phyloP scores from a whole-genome alignment of 2,329 filamentous ascomycete species.

The Chrysoporthe puriensis region DNA sequence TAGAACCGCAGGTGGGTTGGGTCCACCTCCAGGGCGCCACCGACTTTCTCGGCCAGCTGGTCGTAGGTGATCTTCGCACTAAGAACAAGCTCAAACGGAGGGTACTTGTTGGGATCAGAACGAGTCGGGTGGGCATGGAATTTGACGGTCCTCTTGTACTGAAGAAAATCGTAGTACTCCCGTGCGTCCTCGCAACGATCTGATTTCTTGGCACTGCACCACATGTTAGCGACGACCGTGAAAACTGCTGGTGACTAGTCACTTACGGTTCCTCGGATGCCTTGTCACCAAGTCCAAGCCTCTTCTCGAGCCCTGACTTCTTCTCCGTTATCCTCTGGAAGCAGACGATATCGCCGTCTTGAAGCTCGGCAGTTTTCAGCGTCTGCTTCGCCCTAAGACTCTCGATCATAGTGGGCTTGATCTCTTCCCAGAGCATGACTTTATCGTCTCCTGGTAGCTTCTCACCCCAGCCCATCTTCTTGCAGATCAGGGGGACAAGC shows the following conservation, averaged over 20 bases:
- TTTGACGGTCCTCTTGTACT: constrained; percentile 78
- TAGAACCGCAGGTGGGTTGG: constrained; percentile 90
- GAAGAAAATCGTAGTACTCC: constrained; percentile 90
- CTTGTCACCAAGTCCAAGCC: constrained; percentile 43
- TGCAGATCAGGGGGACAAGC: constrained; percentile 74
- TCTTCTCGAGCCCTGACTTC: constrained; percentile 48
- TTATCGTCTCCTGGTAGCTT: constrained; percentile 68
- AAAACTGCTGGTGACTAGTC: not conserved
- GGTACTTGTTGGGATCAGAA: constrained; percentile 61
- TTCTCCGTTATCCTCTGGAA: constrained; percentile 72
- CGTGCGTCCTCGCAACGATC: constrained; percentile 72
- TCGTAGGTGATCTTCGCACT: constrained; percentile 92
- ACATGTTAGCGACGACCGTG: constrained; percentile 30
- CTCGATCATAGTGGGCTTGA: constrained; percentile 98
- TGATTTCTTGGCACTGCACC: constrained; percentile 40
- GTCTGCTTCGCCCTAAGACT: constrained; percentile 88
- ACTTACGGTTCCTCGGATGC: constrained; percentile 41
- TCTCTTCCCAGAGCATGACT: constrained; percentile 86
- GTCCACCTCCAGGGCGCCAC: constrained; percentile 73
- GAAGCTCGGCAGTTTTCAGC: constrained; percentile 87
- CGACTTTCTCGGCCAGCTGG: constrained; percentile 81
- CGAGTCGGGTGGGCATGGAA: constrained; percentile 70
- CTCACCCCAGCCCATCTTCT: constrained; percentile 84
- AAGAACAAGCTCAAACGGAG: constrained; percentile 74
- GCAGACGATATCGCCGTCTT: constrained; percentile 95